Evolutionary conservation across 2,329 filamentous ascomycete genomes (phyloP), one percentile per base, ranked within the genome.

Genomic region (Ceratocystis diversiconidia): DNA sequence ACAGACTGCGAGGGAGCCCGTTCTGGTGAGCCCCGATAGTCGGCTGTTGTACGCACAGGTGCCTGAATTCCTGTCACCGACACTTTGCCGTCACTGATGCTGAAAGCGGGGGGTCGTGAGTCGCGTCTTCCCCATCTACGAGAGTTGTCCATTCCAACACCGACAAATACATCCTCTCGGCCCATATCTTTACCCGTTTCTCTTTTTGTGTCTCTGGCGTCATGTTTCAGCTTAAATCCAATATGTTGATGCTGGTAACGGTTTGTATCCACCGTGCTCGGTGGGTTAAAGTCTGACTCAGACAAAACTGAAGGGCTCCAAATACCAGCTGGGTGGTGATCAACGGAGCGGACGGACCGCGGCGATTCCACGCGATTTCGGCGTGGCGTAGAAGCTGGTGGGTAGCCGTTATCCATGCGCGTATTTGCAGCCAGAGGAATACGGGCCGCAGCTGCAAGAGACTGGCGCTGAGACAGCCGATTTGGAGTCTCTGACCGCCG

Each of bases 251-350:
- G 32, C 19, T 61, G 66, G 22, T 65, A 65, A 3, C 59, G 63
- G 12, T 60, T 65, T n/a, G 60, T 63, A 22, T 62, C 60, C 30
- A 67, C 60, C 22, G 67, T 68, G 44, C 62, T 63, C 3, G 68
- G 68, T 2, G 68, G 66, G 19, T 69, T 69, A 50, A 69, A 69
- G 32, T 69, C 68, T 6, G 68, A 69, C 32, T 69, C 68, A 4
- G 68, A 66, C 43, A 69, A 63, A 62, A 69, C 60, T 7, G 68
- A 69, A 1, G 66, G 68, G 32, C 65, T 68, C 68, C 68, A 69
- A 55, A 69, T 67, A n/a, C 55, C 50, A 22, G 63, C 60, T 2
- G 66, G 66, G 4, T 63, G 63, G 19, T 48, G 60, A 22, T 67
- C 66, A n/a, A 67, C 66, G 17, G 66, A 67, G 10, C 63, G 57